Percentiles rank a stretch among this genome's conserved stretches.
These are phyloP conservation scores for Solanum commersonii DNA, from an alignment of 257 asterid species.

Conservation along the genomic window DNA sequence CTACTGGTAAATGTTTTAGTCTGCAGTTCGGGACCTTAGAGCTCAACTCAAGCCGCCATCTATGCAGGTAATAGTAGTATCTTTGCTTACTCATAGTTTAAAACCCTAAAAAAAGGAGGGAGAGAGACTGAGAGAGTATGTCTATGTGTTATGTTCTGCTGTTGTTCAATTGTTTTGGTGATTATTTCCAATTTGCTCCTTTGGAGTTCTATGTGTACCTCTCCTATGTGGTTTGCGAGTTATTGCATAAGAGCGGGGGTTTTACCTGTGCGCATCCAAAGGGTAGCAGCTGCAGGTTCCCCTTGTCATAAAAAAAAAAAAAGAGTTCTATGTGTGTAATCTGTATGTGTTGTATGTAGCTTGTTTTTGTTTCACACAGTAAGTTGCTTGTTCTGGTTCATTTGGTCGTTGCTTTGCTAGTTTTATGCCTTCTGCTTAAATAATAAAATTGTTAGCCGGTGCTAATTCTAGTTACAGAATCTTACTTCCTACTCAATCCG, in stretches of 20 bases:
- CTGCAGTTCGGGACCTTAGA: constrained; percentile 92
- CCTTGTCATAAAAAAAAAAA: background rate
- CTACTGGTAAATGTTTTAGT: constrained; percentile 24
- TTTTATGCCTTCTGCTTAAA: background rate
- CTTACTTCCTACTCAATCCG: background rate
- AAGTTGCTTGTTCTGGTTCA: background rate
- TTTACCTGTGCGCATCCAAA: no score
- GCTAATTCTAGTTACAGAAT: background rate
- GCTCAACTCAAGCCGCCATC: constrained; percentile 96
- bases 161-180: background rate
- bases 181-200: background rate
- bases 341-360: background rate
- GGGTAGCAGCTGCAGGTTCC: no score
- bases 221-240: no score
- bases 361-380: background rate
- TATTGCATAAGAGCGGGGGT: no score
- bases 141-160: background rate
- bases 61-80: constrained; percentile 61
- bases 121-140: background rate
- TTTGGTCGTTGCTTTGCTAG: background rate
- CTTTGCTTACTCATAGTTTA: background rate
- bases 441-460: background rate
- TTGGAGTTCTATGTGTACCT: background rate
- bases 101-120: background rate
- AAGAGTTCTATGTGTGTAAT: background rate